Evolutionary conservation across 2,329 filamentous ascomycete species (phyloP).

Genomic region (Cordyceps javanica): DNA sequence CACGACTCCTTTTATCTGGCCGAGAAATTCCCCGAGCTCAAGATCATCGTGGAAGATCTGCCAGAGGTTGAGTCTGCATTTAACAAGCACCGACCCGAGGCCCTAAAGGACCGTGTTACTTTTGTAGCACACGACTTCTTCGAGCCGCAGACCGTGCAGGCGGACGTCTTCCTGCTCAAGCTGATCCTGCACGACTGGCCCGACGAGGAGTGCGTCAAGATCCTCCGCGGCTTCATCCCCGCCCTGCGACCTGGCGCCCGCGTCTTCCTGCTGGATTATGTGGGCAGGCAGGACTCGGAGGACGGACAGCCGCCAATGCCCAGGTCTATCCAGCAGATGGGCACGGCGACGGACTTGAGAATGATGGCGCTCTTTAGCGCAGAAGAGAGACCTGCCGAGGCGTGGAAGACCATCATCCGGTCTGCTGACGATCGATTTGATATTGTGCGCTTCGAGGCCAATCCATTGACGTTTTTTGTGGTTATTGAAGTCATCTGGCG

Average conservation of each 20-base stretch:
- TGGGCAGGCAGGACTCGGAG: constrained; percentile 28
- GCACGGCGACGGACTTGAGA: constrained; percentile 39
- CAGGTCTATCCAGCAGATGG: constrained; percentile 32
- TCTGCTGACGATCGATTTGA: constrained; percentile 40
- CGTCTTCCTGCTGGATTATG: constrained; percentile 33
- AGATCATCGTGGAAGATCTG: constrained; percentile 40
- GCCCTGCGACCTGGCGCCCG: constrained; percentile 37
- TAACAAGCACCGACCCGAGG: constrained; percentile 27
- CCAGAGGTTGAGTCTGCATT: constrained; percentile 29
- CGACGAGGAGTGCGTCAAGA: constrained; percentile 34
- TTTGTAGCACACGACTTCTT: constrained; percentile 35
- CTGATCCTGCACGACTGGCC: constrained; percentile 52
- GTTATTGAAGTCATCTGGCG: constrained; percentile 33
- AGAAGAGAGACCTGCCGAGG: constrained; percentile 39
- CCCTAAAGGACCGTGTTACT: constrained; percentile 27
- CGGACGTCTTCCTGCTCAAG: constrained; percentile 47
- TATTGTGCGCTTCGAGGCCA: constrained; percentile 29
- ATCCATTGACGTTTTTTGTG: constrained; percentile 31
- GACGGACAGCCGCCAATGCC: constrained; percentile 22
- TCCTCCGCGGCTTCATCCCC: constrained; percentile 36
- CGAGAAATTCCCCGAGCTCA: constrained; percentile 33
- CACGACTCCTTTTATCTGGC: constrained; percentile 36
- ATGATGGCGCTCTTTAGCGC: constrained; percentile 46
- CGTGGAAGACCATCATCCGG: constrained; percentile 39
- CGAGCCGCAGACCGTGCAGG: constrained; percentile 31